A percentile compares a stretch with the other conserved stretches of the same genome.
Evolutionary conservation across 2,329 filamentous ascomycete species (phyloP).

Genomic region (Nemania sp.): DNA sequence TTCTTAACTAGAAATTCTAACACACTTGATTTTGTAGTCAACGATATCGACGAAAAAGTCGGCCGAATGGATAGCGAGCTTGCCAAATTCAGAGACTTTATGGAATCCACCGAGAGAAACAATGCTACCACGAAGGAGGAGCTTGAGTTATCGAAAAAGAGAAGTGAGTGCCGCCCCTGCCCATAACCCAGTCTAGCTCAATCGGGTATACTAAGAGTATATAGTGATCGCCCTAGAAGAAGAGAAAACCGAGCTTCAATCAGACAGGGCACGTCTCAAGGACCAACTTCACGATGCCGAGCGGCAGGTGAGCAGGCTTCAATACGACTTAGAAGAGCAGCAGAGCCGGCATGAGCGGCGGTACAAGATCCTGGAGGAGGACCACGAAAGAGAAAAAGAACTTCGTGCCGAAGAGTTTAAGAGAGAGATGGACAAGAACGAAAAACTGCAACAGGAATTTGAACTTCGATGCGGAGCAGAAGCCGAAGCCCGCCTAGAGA

Average conservation of each 20-base stretch:
- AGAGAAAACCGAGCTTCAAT: slow-evolving; percentile 60
- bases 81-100: slow-evolving; percentile 75
- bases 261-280: slow-evolving; percentile 65
- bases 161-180: slow-evolving; percentile 66
- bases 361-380: slow-evolving; percentile 44
- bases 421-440: slow-evolving; percentile 64
- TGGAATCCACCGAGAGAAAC: slow-evolving; percentile 76
- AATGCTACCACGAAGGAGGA: slow-evolving; percentile 79
- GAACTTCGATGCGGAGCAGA: slow-evolving; percentile 53
- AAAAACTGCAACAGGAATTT: slow-evolving; percentile 64
- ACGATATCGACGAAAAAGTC: slow-evolving; percentile 83
- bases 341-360: slow-evolving; percentile 53
- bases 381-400: slow-evolving; percentile 65
- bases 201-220: slow-evolving; percentile 35
- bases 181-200: not conserved
- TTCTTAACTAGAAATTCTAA: slow-evolving; percentile 83
- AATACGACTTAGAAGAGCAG: slow-evolving; percentile 57
- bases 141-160: slow-evolving; percentile 77
- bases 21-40: slow-evolving; percentile 72
- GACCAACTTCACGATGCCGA: slow-evolving; percentile 74
- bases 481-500: slow-evolving; percentile 47
- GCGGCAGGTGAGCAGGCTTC: slow-evolving; percentile 63
- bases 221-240: slow-evolving; percentile 63
- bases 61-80: slow-evolving; percentile 82
- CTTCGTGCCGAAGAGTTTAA: slow-evolving; percentile 61